Conservation (phyloP, 306 rosid genomes). For the Trifolium subterraneum region DNA sequence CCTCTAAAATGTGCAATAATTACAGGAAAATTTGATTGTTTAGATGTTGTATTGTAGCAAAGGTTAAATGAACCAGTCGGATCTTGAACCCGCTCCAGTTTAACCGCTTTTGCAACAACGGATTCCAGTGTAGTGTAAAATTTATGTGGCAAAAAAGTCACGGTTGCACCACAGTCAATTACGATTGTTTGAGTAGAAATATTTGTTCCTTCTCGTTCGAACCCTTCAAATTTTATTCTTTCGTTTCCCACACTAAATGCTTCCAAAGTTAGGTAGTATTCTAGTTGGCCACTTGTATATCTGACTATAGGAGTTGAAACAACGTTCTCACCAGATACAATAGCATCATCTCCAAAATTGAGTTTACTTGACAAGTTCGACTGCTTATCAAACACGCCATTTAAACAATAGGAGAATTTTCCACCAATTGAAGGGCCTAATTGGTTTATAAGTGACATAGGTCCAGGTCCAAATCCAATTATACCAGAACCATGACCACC, state of each 20-base stretch:
- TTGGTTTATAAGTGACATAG: no score
- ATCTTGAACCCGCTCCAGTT: neutral
- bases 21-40: neutral
- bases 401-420: no score
- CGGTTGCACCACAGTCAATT: conserved; percentile 50
- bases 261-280: conserved; percentile 6
- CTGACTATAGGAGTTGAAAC: conserved; percentile 21
- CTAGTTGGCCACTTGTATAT: neutral
- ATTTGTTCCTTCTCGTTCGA: neutral
- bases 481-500: no score
- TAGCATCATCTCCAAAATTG: conserved; percentile 24
- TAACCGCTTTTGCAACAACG: neutral
- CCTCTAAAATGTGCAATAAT: no score
- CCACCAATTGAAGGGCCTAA: no score
- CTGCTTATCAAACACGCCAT: no score
- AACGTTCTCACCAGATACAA: conserved; percentile 1
- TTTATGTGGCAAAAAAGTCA: conserved; percentile 36
- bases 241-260: conserved; percentile 24
- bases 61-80: neutral
- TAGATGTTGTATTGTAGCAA: conserved; percentile 35
- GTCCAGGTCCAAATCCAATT: no score
- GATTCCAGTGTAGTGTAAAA: conserved; percentile 37
- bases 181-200: conserved; percentile 22
- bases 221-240: neutral
- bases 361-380: neutral